Evolutionary conservation across 169 alveolate species (phyloP).

Genomic region (Nephromyces sp.): DNA sequence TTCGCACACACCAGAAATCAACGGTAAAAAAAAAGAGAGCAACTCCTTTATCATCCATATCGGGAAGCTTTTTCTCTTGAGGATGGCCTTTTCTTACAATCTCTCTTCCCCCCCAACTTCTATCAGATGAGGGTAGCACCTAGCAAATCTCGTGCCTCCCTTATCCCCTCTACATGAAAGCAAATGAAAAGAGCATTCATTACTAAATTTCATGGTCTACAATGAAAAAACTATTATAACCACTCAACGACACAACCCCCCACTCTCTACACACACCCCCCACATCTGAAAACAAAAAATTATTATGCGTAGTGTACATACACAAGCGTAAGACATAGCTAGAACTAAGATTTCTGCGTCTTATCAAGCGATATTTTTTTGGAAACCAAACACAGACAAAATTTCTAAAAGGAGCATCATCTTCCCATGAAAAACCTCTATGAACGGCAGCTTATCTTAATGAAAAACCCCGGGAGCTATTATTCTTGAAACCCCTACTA

Average conservation of each 20-base stretch:
- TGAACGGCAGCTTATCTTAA: not conserved
- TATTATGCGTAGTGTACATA: not conserved
- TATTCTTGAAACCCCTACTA: not conserved
- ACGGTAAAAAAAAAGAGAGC: not conserved
- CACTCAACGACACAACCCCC: too few species aligned
- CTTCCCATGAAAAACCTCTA: not conserved
- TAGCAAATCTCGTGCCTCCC: too few species aligned
- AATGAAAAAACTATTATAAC: too few species aligned
- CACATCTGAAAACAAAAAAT: too few species aligned
- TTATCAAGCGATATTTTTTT: too few species aligned
- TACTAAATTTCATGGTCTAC: too few species aligned
- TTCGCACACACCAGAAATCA: not conserved
- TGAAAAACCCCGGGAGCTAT: too few species aligned
- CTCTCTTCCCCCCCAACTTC: not conserved
- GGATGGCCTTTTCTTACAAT: not conserved
- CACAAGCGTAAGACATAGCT: not conserved
- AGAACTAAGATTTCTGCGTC: not conserved
- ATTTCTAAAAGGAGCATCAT: not conserved
- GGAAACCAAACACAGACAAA: too few species aligned
- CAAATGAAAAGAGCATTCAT: too few species aligned
- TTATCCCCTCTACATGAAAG: too few species aligned
- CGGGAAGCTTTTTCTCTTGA: not conserved
- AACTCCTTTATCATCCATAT: not conserved
- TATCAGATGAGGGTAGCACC: not conserved
- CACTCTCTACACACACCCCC: too few species aligned